These are phyloP conservation scores for Candida pseudofarinosa DNA, from an alignment of 805 yeast genomes.

Conservation along the genomic window DNA sequence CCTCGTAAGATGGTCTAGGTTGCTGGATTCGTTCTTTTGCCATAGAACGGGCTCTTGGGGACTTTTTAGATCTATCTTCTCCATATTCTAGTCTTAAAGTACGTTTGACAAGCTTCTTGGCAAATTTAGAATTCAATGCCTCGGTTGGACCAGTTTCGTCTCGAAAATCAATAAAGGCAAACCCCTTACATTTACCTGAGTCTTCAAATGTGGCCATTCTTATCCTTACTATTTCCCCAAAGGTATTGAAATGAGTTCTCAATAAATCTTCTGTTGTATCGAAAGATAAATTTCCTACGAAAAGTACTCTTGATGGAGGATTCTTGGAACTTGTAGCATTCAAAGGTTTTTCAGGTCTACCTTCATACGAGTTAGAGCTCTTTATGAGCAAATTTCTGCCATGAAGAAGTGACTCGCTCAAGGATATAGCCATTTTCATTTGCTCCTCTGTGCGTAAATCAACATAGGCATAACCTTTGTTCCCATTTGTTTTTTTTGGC, in stretches of 20 bases:
- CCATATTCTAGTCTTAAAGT: conserved; percentile 86
- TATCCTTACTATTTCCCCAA: conserved; percentile 79
- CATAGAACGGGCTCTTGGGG: conserved; percentile 37
- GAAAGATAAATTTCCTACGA: conserved; percentile 90
- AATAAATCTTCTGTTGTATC: conserved; percentile 82
- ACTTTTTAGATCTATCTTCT: conserved; percentile 85
- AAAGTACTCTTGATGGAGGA: conserved; percentile 84
- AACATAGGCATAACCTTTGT: conserved; percentile 86
- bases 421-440: conserved; percentile 55
- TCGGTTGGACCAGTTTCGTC: conserved; percentile 76
- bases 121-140: conserved; percentile 71
- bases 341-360: conserved; percentile 63
- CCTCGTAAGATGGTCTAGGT: conserved; percentile 3
- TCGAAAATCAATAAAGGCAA: conserved; percentile 85
- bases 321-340: conserved; percentile 45
- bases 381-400: conserved; percentile 87
- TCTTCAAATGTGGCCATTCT: conserved; percentile 99
- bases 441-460: conserved; percentile 66
- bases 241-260: conserved; percentile 80
- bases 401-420: conserved; percentile 70
- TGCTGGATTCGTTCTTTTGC: conserved; percentile 13
- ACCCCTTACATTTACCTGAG: conserved; percentile 93
- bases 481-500: conserved; percentile 69
- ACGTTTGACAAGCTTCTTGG: conserved; percentile 66
- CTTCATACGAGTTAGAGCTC: conserved; percentile 74